These are phyloP conservation scores for Tremellales sp. DNA, from an alignment of 1,284 basidiomycete genomes.

Conservation along the genomic window DNA sequence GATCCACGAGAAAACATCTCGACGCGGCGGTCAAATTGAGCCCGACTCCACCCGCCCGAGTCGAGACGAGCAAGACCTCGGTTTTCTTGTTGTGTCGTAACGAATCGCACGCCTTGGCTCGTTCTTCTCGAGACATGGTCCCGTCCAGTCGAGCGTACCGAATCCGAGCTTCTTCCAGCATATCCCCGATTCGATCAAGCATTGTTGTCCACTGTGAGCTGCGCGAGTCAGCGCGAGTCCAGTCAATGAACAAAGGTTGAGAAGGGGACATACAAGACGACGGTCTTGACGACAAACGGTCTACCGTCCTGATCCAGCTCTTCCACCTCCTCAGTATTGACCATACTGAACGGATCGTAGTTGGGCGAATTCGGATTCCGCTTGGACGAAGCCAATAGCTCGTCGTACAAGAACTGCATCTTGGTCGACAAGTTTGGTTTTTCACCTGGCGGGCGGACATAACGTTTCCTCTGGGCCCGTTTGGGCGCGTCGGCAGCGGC, in stretches of 20 bases:
- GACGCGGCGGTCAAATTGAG: slow-evolving; percentile 89
- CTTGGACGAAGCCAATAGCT: slow-evolving; percentile 70
- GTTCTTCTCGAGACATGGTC: slow-evolving; percentile 91
- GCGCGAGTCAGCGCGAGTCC: slow-evolving; percentile 2
- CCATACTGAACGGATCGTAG: slow-evolving; percentile 59
- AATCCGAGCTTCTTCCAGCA: slow-evolving; percentile 73
- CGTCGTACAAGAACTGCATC: slow-evolving; percentile 69
- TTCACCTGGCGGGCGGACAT: slow-evolving; percentile 65
- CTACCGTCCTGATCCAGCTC: slow-evolving; percentile 62
- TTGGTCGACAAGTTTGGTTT: slow-evolving; percentile 77
- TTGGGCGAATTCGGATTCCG: slow-evolving; percentile 78
- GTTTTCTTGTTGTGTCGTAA: slow-evolving; percentile 77
- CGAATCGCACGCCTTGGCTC: slow-evolving; percentile 81
- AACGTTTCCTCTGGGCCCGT: slow-evolving; percentile 54
- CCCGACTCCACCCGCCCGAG: slow-evolving; percentile 95
- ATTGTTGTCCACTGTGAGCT: slow-evolving; percentile 90
- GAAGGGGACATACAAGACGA: slow-evolving; percentile 72
- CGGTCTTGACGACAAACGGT: slow-evolving; percentile 62
- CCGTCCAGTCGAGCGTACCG: slow-evolving; percentile 88
- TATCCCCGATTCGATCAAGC: slow-evolving; percentile 94
- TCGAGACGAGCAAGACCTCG: slow-evolving; percentile 89
- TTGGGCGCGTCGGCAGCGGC: slow-evolving; percentile 18
- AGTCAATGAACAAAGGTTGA: not conserved
- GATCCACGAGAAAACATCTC: slow-evolving; percentile 90
- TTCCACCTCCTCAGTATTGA: slow-evolving; percentile 58